Evolutionary conservation across 2,329 filamentous ascomycete species (phyloP).

Genomic region (Pestalotiopsis sp.): DNA sequence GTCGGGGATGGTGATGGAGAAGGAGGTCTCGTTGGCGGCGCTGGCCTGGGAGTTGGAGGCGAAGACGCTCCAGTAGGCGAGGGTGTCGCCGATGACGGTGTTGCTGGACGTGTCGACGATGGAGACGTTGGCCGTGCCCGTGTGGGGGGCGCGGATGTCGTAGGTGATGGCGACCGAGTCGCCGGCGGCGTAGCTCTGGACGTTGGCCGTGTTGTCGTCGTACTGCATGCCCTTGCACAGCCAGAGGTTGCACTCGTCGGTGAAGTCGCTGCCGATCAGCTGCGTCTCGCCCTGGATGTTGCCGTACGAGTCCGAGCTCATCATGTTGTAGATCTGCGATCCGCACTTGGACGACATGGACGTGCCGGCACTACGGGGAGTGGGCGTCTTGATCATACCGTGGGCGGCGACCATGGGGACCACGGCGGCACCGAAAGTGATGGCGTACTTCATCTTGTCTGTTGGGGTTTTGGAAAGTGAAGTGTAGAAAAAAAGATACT

Average conservation of each 20-base stretch:
- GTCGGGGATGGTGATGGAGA: constrained; percentile 57
- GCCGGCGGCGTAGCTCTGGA: constrained; percentile 54
- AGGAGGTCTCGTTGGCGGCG: constrained; percentile 46
- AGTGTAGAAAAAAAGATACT: background rate
- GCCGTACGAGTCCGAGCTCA: constrained; percentile 51
- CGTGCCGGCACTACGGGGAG: constrained; percentile 49
- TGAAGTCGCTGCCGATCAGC: constrained; percentile 52
- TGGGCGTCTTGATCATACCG: constrained; percentile 52
- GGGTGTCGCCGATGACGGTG: constrained; percentile 47
- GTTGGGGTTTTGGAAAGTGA: background rate
- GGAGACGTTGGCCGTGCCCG: constrained; percentile 56
- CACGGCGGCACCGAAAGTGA: constrained; percentile 15
- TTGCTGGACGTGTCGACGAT: constrained; percentile 53
- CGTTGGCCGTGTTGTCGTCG: constrained; percentile 53
- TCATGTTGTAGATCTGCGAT: constrained; percentile 54
- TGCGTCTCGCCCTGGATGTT: constrained; percentile 60
- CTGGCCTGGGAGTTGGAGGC: constrained; percentile 47
- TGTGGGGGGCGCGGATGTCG: constrained; percentile 54
- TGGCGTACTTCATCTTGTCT: constrained; percentile 22
- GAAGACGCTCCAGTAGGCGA: constrained; percentile 52
- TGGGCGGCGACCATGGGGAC: constrained; percentile 49
- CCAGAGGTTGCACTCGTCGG: constrained; percentile 52
- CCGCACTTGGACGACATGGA: constrained; percentile 57
- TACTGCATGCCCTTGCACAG: constrained; percentile 62
- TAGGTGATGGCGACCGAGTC: constrained; percentile 44